A percentile compares a stretch with the other conserved stretches of the same genome.
Evolutionary conservation across 2,329 filamentous ascomycete species (phyloP).

Genomic region (Helotiales sp.): DNA sequence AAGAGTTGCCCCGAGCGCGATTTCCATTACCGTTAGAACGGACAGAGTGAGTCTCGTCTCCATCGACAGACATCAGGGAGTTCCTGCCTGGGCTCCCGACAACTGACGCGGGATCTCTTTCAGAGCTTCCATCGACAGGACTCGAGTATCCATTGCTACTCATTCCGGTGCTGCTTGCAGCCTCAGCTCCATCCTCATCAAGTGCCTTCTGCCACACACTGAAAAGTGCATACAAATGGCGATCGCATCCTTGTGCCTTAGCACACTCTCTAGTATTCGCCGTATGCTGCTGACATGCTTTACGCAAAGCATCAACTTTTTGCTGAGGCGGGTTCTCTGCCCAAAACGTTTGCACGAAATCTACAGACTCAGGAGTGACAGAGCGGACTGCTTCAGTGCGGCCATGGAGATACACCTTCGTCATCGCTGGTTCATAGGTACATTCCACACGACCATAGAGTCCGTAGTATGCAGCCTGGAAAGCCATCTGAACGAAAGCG

Average conservation of each 20-base stretch:
- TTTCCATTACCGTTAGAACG: constrained; percentile 24
- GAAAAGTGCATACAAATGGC: constrained; percentile 92
- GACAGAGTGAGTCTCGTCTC: constrained; percentile 43
- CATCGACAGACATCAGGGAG: constrained; percentile 54
- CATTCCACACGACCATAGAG: constrained; percentile 93
- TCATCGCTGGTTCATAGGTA: constrained; percentile 98
- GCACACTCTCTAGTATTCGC: constrained; percentile 81
- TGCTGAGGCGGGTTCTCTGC: constrained; percentile 80
- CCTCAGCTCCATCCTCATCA: constrained; percentile 68
- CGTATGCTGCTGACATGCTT: constrained; percentile 83
- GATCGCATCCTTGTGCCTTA: constrained; percentile 88
- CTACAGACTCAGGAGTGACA: constrained; percentile 80
- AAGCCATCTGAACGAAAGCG: constrained; percentile 98
- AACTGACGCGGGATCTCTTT: constrained; percentile 51
- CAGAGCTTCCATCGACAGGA: constrained; percentile 52
- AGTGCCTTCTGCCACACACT: constrained; percentile 92
- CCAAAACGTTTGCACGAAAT: constrained; percentile 95
- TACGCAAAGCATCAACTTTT: constrained; percentile 85
- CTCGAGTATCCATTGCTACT: constrained; percentile 69
- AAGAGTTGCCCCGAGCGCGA: constrained; percentile 57
- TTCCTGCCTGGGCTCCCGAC: constrained; percentile 60
- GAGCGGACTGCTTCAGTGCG: constrained; percentile 92
- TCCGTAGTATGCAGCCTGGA: constrained; percentile 97
- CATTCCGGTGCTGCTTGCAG: constrained; percentile 54
- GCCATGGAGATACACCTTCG: constrained; percentile 89